Percentiles rank a stretch among this genome's conserved stretches.
Conservation (phyloP, 305 asterid species). For the Solanum hybrid region DNA sequence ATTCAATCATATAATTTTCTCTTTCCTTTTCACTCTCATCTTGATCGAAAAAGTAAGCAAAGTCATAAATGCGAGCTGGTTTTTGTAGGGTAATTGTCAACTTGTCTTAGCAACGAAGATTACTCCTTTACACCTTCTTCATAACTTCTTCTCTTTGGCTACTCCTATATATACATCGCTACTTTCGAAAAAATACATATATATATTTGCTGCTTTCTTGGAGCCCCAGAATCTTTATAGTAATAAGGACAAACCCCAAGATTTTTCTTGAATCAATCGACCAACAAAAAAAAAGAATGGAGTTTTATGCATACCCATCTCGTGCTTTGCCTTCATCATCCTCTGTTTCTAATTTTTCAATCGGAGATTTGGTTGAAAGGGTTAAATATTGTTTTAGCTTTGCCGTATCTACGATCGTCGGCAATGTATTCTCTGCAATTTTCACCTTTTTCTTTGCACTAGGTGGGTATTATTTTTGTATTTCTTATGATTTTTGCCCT, state of each 20-base stretch:
- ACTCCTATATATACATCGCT: background rate
- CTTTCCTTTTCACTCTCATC: background rate
- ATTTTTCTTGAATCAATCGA: background rate
- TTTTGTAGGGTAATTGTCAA: background rate
- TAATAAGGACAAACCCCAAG: background rate
- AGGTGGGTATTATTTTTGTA: constrained; percentile 32
- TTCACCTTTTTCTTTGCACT: constrained; percentile 85
- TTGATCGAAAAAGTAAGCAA: background rate
- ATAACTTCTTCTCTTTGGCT: background rate
- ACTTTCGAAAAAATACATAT: background rate
- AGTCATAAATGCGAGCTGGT: constrained; percentile 7
- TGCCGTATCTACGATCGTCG: constrained; percentile 62
- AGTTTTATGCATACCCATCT: constrained; percentile 61
- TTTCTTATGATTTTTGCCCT: background rate
- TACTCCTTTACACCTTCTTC: background rate
- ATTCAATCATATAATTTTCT: background rate
- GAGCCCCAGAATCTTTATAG: background rate
- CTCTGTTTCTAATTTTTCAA: constrained; percentile 30
- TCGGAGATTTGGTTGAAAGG: constrained; percentile 42
- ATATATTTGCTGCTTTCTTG: background rate
- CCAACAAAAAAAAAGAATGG: constrained; percentile 29
- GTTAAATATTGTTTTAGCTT: constrained; percentile 54
- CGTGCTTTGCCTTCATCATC: constrained; percentile 48
- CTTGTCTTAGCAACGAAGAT: background rate
- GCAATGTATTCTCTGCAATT: constrained; percentile 81